A percentile compares a stretch with the other conserved stretches of the same genome.
Conservation (phyloP, 2,329 filamentous ascomycete genomes). For the Metarhizium robertsii region DNA sequence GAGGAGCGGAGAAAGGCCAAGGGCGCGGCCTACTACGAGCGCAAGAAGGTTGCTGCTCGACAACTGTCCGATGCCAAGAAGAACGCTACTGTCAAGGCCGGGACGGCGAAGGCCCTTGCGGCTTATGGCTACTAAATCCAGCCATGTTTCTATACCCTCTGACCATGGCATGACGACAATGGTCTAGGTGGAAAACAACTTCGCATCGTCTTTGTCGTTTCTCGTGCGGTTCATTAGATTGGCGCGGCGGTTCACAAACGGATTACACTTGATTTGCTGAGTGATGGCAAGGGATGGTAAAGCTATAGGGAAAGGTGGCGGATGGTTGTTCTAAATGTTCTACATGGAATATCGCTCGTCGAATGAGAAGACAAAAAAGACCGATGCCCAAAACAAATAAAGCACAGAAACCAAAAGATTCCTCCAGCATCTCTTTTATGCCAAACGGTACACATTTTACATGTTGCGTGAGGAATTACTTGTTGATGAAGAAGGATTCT, state of each 20-base stretch:
- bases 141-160: constrained; percentile 15
- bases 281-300: constrained; percentile 33
- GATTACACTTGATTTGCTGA: constrained; percentile 40
- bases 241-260: constrained; percentile 40
- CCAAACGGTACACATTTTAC: background rate
- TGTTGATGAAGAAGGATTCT: background rate
- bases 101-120: constrained; percentile 82
- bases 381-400: constrained; percentile 22
- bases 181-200: constrained; percentile 18
- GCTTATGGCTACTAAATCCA: constrained; percentile 74
- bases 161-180: constrained; percentile 11
- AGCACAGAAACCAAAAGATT: constrained; percentile 20
- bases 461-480: constrained; percentile 1
- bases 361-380: constrained; percentile 8
- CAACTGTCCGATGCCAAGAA: constrained; percentile 90
- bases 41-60: constrained; percentile 94
- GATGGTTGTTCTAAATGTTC: constrained; percentile 25
- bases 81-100: constrained; percentile 76
- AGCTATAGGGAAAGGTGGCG: constrained; percentile 19
- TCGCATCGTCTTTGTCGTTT: constrained; percentile 32
- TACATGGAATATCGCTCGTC: constrained; percentile 24
- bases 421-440: background rate
- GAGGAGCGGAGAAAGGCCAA: constrained; percentile 99
- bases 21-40: constrained; percentile 98
- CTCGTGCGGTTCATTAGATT: constrained; percentile 45